phyloP scores from a whole-genome alignment of 2,329 filamentous ascomycete genomes.

The Aspergillus cejpii region DNA sequence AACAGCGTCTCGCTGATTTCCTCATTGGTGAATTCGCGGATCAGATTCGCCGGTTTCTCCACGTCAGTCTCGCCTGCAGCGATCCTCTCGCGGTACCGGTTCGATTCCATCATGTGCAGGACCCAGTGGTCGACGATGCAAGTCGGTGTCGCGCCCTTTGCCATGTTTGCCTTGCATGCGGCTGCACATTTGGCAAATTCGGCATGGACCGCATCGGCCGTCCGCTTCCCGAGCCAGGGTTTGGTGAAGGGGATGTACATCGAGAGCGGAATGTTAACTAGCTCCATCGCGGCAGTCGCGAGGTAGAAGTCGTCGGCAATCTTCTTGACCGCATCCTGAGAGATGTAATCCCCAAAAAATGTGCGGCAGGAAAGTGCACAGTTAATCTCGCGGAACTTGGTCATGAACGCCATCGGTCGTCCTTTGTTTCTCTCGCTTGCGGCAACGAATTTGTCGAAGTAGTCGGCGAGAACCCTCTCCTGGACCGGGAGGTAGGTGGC shows the following conservation, averaged over 20 bases:
- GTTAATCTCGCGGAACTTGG: constrained; percentile 79
- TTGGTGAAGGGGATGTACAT: constrained; percentile 84
- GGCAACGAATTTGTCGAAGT: constrained; percentile 67
- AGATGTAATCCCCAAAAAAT: constrained; percentile 85
- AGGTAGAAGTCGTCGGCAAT: constrained; percentile 89
- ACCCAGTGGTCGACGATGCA: constrained; percentile 91
- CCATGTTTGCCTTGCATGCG: constrained; percentile 79
- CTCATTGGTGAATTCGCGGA: constrained; percentile 47
- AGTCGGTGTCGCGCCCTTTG: constrained; percentile 65
- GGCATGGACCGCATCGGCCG: constrained; percentile 71
- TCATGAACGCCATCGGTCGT: constrained; percentile 72
- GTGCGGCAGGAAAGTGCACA: constrained; percentile 82
- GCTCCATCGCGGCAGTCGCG: constrained; percentile 80
- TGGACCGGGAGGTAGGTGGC: constrained; percentile 81
- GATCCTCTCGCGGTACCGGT: constrained; percentile 64
- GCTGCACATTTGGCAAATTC: constrained; percentile 81
- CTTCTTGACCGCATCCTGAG: constrained; percentile 75
- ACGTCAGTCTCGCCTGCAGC: constrained; percentile 56
- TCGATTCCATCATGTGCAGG: constrained; percentile 70
- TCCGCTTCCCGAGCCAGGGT: constrained; percentile 85
- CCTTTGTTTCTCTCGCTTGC: constrained; percentile 60
- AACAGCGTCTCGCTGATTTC: constrained; percentile 49
- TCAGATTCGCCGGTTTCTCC: constrained; percentile 44
- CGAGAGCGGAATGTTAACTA: constrained; percentile 73
- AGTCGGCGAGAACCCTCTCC: constrained; percentile 73